Conservation (phyloP, 345 rosid genomes). For the Orychophragmus violaceus region DNA sequence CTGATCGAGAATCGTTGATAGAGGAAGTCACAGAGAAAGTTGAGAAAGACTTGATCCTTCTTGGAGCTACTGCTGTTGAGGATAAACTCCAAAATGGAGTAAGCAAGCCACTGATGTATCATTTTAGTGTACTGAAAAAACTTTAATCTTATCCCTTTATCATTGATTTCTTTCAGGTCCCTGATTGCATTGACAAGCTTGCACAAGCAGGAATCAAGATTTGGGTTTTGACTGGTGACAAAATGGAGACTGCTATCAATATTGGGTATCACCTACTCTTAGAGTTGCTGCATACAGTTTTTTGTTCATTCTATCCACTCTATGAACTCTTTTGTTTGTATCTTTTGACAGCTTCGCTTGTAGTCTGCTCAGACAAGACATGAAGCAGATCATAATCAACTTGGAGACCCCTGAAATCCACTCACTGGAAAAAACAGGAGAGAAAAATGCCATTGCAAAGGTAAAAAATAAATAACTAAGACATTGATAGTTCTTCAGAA, state of each 20-base stretch:
- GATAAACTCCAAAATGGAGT: slow-evolving; percentile 98
- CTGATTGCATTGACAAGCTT: slow-evolving; percentile 94
- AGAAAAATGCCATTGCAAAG: slow-evolving; percentile 54
- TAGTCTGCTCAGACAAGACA: slow-evolving; percentile 93
- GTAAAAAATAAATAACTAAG: slow-evolving; percentile 28
- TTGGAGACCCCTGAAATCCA: slow-evolving; percentile 65
- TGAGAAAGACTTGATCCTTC: slow-evolving; percentile 73
- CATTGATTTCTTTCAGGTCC: slow-evolving; percentile 47
- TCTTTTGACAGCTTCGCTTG: slow-evolving; percentile 67
- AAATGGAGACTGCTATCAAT: slow-evolving; percentile 98
- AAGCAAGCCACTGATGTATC: slow-evolving; percentile 16
- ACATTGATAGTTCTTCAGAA: neutral
- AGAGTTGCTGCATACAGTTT: neutral
- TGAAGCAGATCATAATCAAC: slow-evolving; percentile 82
- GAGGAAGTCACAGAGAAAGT: slow-evolving; percentile 59
- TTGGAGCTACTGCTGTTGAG: slow-evolving; percentile 96
- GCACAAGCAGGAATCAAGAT: slow-evolving; percentile 97
- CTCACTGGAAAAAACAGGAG: slow-evolving; percentile 63
- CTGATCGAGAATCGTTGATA: slow-evolving; percentile 57
- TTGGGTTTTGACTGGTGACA: slow-evolving; percentile 98
- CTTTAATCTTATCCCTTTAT: neutral
- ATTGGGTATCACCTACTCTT: slow-evolving; percentile 52
- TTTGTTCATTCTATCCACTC: neutral
- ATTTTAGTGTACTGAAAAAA: neutral
- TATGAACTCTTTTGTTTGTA: slow-evolving; percentile 25